Evolutionary conservation across 371 early-diverging fungal species (phyloP), one percentile per base, ranked within the genome.

Genomic region (Mortierella sp.): DNA sequence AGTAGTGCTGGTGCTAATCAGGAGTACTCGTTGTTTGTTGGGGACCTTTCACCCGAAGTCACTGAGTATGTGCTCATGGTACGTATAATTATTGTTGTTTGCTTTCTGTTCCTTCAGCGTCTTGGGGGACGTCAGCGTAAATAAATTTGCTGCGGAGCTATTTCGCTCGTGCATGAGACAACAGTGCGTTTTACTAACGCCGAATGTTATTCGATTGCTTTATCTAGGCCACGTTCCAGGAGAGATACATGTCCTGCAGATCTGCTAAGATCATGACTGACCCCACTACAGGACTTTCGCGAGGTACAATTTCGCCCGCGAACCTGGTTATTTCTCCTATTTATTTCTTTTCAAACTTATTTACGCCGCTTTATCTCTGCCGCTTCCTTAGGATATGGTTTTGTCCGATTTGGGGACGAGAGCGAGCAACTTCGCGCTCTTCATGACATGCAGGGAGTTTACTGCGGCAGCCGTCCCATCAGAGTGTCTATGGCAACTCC

Each of bases 401-500:
- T 95, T 86, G 94, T 96, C 35, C 90, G 95, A 11, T 95, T 95
- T 77, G 87, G 81, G 28, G 91, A 92, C 64, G 92, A 93, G 66
- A 66, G 79, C 11, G 96, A 95, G 66, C 93, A 93, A 58, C 88
- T 89, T 57, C 86, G 92, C n/a, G 92, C 95, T 0, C 85, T 95
- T 60, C 83, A 86, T 4, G 95, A 96, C 67, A 95, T 96, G 95
- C 91, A 94, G 62, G 94, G 94, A 18, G 84, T 88, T 1, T 87
- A 86, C 63, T 86, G 88, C 69, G 96, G 95, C 12, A 89, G 91
- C 8, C 89, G 96, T 8, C 90, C 95, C 16, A 93, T 97, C 83
- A 92, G 97, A 18, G 91, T 97, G 30, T 94, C 95, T 9, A 83
- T 90, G 22, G 97, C 97, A 8, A 95, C 96, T 3, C 95, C 96